Base-by-base conservation (phyloP, 305 asterid genomes). In the Euphrasia arctica region DNA sequence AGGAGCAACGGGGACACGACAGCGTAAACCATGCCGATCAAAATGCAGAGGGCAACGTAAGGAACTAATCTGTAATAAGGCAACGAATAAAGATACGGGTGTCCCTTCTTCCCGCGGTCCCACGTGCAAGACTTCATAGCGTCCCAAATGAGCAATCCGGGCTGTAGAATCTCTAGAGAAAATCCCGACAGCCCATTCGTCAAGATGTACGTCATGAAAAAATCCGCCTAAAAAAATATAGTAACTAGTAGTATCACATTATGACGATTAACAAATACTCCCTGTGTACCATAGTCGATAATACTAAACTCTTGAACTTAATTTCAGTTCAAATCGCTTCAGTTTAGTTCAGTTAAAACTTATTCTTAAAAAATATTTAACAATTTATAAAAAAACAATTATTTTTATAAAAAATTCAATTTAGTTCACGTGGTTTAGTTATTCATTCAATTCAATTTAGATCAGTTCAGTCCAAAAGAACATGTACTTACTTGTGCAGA, bases 11-110 rank as follows among this genome's bases (percentile, higher is more conserved):
- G 98, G 11, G 98, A 82, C 52, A 92, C 95, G 62, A 92, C 93
- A 2, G 98, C 93, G 69, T 92, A 92, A 13, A 92, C 96, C 94
- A 81, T 87, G 75, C 98, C 98, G 12, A 92, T 89, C 79, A 92
- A 73, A 57, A 84, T 75, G 70, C 80, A 73, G 31, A 92, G 91
- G 29, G 89, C 73, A 62, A 92, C 84, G 60, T 70, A 89, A 42
- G 98, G 98, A 57, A 92, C 77, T 52, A 74, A 74, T 64, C 94
- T 83, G 69, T 87, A 85, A 70, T 92, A 92, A 64, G 98, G 98
- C 11, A 89, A 69, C 5, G 95, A 77, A 71, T 70, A 85, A 71
- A 89, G 85, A 68, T 89, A 89, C 12, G 98, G 96, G 4, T 45
- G 68, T 77, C 78, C 64, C 69, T 83, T 77, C 67, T 75, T 87